Conservation (phyloP, 1,284 basidiomycete genomes). For the Gomphus bonarii region DNA sequence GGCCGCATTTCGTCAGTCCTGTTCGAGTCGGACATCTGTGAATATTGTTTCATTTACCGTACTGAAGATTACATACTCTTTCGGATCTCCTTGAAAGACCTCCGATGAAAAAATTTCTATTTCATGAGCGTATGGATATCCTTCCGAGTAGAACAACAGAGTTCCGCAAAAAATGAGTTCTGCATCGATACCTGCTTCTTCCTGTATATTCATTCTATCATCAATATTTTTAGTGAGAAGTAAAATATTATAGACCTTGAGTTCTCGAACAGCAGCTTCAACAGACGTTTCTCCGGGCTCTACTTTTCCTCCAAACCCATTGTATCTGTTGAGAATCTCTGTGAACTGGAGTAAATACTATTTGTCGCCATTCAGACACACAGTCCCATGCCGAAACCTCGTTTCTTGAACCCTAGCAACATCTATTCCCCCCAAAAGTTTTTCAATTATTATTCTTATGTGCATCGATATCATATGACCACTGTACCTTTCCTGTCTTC, state of each 20-base stretch:
- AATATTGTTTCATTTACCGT: neutral
- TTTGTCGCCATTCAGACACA: conserved; percentile 23
- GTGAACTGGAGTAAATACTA: neutral
- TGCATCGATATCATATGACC: conserved; percentile 12
- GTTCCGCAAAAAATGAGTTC: conserved; percentile 47
- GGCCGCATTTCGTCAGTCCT: conserved; percentile 66
- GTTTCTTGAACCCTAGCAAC: conserved; percentile 60
- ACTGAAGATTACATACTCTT: conserved; percentile 35
- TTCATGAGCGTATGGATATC: conserved; percentile 46
- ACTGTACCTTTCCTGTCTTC: conserved; percentile 17
- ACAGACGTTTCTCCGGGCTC: conserved; percentile 50
- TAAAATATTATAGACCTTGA: conserved; percentile 33
- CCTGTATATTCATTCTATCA: conserved; percentile 31
- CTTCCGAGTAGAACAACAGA: conserved; percentile 47
- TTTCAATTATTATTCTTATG: neutral
- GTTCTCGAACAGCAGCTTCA: conserved; percentile 54
- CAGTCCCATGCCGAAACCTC: conserved; percentile 56
- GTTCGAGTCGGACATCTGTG: neutral
- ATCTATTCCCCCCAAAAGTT: conserved; percentile 25
- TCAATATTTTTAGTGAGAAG: neutral
- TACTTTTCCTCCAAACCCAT: conserved; percentile 70
- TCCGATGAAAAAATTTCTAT: conserved; percentile 58
- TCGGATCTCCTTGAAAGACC: conserved; percentile 38
- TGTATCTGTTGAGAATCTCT: conserved; percentile 35
- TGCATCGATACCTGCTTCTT: conserved; percentile 66